Evolutionary conservation across 2,329 filamentous ascomycete species (phyloP).

Genomic region (Penicillium rolfsii): DNA sequence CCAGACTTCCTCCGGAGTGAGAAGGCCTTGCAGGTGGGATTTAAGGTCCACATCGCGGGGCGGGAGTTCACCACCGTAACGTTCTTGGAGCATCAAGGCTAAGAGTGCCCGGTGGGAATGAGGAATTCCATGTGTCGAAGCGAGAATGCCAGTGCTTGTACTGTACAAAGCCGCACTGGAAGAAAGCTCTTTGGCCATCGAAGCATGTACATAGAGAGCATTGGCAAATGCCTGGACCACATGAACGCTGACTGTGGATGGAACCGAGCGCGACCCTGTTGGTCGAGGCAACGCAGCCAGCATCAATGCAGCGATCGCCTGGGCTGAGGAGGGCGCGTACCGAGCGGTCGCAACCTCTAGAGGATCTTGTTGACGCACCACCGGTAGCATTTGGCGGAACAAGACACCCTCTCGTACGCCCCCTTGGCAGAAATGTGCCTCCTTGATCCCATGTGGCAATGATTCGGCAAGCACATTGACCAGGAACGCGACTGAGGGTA

Average conservation of each 20-base stretch:
- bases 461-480: conserved; percentile 70
- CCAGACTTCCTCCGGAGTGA: conserved; percentile 41
- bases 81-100: conserved; percentile 38
- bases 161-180: conserved; percentile 37
- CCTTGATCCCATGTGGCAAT: conserved; percentile 66
- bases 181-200: conserved; percentile 39
- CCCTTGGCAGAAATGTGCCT: conserved; percentile 80
- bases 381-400: conserved; percentile 63
- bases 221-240: conserved; percentile 39
- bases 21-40: conserved; percentile 31
- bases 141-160: conserved; percentile 39
- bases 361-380: conserved; percentile 66
- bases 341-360: conserved; percentile 63
- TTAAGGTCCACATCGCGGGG: conserved; percentile 38
- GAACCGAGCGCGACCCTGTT: conserved; percentile 26
- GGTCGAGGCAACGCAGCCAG: conserved; percentile 50
- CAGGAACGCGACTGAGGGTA: conserved; percentile 78
- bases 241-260: conserved; percentile 30
- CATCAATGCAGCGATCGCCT: conserved; percentile 54
- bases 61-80: conserved; percentile 40
- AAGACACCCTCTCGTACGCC: conserved; percentile 84
- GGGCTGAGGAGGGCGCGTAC: conserved; percentile 53
- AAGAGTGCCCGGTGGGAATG: conserved; percentile 40
- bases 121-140: conserved; percentile 39
- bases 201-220: conserved; percentile 38